Base-by-base conservation (phyloP, 2,329 filamentous ascomycete genomes). In the Aspergillus sergii region DNA sequence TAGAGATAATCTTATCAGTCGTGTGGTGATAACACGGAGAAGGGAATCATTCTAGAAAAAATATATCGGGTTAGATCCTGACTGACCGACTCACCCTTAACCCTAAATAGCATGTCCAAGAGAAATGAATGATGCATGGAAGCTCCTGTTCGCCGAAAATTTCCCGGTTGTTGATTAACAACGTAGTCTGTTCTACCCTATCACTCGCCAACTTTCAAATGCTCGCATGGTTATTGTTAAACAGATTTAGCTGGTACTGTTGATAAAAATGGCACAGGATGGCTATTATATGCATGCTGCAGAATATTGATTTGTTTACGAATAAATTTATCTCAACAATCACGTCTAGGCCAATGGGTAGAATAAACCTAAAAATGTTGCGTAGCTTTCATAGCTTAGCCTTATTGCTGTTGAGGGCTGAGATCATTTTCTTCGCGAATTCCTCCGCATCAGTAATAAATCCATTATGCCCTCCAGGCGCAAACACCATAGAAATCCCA, bases 391-490 rank as follows among this genome's bases (percentile, higher is more conserved):
- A 39, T 30, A 55, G 16, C 14, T 39, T 55, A 23, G 32, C 51
- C 30, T 21, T 55, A 10, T 23, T 9, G 9, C 11, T 8, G 10
- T 21, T 12, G n/a, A 39, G 14, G 2, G 32, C n/a, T 2, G 51
- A 12, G 32, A 41, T n/a, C n/a, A 43, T 6, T 11, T 57, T 21
- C 8, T 45, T 28, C 12, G 48, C 21, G 23, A 60, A 60, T 21
- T 41, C 23, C 8, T 45, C n/a, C 3, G 30, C 34, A 46, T 60
- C 48, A 41, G 61, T 63, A 11, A 57, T 36, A 32, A 57, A 60
- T 21, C 51, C 57, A 1, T 30, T 41, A 32, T 63, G 61, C 12
- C 61, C 61, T 7, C 61, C 61, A n/a, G 57, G 36, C 2, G 43
- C 21, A 19, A 50, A 12, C 3, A 28, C 26, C 36, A 57, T 8